Conservation (phyloP, 306 rosid species). For the Pyrus betulifolia region DNA sequence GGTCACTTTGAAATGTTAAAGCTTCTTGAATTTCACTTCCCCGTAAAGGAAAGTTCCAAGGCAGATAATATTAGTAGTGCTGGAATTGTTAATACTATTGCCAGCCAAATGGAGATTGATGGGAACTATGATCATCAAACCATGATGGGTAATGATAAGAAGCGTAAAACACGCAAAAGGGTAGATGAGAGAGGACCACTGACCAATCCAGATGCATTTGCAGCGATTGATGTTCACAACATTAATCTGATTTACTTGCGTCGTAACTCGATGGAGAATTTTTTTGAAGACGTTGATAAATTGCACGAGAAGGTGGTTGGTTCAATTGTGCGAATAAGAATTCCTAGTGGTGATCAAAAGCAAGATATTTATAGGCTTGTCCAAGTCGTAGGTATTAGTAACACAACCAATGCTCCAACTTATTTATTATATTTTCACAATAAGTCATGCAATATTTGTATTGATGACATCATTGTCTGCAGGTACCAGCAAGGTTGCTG, state of each 20-base stretch:
- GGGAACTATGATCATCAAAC: slow-evolving; percentile 31
- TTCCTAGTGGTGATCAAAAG: slow-evolving; percentile 60
- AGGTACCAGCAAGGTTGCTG: slow-evolving; percentile 74
- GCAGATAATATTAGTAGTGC: slow-evolving; percentile 26
- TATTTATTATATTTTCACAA: background rate
- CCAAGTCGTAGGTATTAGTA: slow-evolving; percentile 72
- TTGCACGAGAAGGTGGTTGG: slow-evolving; percentile 70
- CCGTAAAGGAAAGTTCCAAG: slow-evolving; percentile 33
- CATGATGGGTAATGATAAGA: slow-evolving; percentile 41
- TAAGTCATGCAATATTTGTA: slow-evolving; percentile 6
- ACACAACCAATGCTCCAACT: slow-evolving; percentile 2
- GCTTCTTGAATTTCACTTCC: slow-evolving; percentile 82
- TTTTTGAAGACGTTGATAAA: slow-evolving; percentile 53
- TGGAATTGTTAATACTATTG: slow-evolving; percentile 35
- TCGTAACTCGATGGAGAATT: slow-evolving; percentile 56
- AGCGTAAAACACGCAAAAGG: slow-evolving; percentile 36
- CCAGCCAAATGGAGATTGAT: slow-evolving; percentile 42
- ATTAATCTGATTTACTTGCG: slow-evolving; percentile 72
- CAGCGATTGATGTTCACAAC: slow-evolving; percentile 75
- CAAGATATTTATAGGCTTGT: slow-evolving; percentile 91
- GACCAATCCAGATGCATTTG: slow-evolving; percentile 54
- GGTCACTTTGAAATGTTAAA: slow-evolving; percentile 72
- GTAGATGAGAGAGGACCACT: slow-evolving; percentile 34
- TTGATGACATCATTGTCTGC: slow-evolving; percentile 28
- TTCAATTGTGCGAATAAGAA: slow-evolving; percentile 79